Percentiles rank a stretch among this genome's conserved stretches.
phyloP scores from a whole-genome alignment of 2,329 filamentous ascomycete species.

The Blumeria hordei region DNA sequence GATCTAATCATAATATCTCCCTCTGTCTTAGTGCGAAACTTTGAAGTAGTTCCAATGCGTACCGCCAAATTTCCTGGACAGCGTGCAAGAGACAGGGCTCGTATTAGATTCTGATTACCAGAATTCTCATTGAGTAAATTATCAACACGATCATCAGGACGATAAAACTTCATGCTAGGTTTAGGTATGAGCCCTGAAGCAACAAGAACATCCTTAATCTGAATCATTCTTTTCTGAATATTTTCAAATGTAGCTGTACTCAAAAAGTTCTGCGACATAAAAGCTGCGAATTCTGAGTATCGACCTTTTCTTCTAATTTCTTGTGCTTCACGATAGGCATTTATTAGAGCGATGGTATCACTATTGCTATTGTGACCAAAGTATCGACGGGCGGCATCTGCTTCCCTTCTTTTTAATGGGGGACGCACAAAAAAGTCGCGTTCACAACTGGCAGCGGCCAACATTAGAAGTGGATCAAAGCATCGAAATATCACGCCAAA shows the following conservation, averaged over 20 bases:
- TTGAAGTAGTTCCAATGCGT: background rate
- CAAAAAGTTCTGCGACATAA: background rate
- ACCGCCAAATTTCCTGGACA: background rate
- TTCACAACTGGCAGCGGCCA: constrained; percentile 69
- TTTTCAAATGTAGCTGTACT: background rate
- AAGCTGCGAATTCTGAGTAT: background rate
- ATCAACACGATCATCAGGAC: background rate
- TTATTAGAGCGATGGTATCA: background rate
- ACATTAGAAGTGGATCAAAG: constrained; percentile 63
- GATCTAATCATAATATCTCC: background rate
- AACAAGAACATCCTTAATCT: background rate
- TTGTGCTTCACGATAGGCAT: background rate
- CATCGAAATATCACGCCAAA: constrained; percentile 84
- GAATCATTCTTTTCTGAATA: background rate
- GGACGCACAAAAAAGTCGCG: constrained; percentile 63
- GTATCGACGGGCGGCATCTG: background rate
- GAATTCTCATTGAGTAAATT: background rate
- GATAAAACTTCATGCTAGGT: background rate
- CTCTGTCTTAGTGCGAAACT: background rate
- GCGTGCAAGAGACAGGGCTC: background rate
- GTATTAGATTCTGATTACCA: background rate
- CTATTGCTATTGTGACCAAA: background rate
- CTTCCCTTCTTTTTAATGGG: constrained; percentile 48
- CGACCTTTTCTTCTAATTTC: constrained; percentile 12
- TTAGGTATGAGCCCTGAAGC: background rate